A percentile compares a stretch with the other conserved stretches of the same genome.
Evolutionary conservation across 2,329 filamentous ascomycete genomes (phyloP).

Genomic region (Ascochyta rabiei): DNA sequence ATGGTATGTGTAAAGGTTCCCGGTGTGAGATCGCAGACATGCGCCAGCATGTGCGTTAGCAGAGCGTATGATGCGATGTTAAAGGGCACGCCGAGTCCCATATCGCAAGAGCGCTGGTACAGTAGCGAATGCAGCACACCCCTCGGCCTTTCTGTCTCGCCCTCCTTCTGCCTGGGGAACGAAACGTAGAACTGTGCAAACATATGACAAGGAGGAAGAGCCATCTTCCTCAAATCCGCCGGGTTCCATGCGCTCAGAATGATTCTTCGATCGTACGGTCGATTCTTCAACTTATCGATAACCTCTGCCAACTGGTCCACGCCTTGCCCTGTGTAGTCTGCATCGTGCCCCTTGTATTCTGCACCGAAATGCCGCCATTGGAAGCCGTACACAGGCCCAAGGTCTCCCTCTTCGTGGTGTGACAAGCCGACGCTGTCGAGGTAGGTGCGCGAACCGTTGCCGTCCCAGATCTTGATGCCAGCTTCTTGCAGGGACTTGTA

Average conservation of each 20-base stretch:
- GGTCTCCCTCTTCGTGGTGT: constrained; percentile 83
- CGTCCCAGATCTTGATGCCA: constrained; percentile 97
- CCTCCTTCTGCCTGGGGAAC: constrained; percentile 59
- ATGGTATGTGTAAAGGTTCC: constrained; percentile 92
- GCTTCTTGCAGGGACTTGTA: constrained; percentile 75
- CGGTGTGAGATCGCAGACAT: constrained; percentile 81
- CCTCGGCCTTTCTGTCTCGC: constrained; percentile 49
- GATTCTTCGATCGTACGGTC: constrained; percentile 87
- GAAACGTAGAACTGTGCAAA: constrained; percentile 96
- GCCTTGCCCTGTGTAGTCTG: constrained; percentile 86
- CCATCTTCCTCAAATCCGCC: constrained; percentile 83
- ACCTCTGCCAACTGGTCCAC: constrained; percentile 93
- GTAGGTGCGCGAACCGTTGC: constrained; percentile 89
- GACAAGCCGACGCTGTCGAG: constrained; percentile 83
- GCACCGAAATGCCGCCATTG: constrained; percentile 99
- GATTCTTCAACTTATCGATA: constrained; percentile 81
- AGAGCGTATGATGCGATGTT: constrained; percentile 96
- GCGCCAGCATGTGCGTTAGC: constrained; percentile 92
- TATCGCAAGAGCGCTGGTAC: constrained; percentile 94
- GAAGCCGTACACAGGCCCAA: constrained; percentile 96
- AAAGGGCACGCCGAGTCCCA: constrained; percentile 96
- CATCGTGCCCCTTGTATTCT: constrained; percentile 69
- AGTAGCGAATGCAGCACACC: constrained; percentile 85
- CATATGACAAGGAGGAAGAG: constrained; percentile 93
- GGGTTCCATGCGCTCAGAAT: constrained; percentile 96